Evolutionary conservation across 1,139 yeast species (phyloP), one percentile per base, ranked within the genome.

Genomic region (Wickerhamomyces sp.): DNA sequence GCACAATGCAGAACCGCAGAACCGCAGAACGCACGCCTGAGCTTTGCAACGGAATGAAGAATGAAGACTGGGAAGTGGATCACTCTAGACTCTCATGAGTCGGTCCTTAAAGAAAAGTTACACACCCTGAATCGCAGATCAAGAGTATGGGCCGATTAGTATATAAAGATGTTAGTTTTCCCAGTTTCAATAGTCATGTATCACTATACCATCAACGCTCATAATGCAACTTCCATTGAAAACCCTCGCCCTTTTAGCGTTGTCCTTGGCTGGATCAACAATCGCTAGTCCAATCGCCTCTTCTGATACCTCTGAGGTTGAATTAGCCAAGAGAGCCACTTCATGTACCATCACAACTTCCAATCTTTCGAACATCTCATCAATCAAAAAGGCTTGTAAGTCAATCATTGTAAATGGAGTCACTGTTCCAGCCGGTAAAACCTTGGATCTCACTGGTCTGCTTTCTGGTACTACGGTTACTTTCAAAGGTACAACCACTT

Each of bases 381-480:
- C 37, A n/a, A 36, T 41, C n/a, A 37, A 37, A 18, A 10, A 9
- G n/a, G 10, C 35, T 10, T 50, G 54, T 45, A 37, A 45, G 9
- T 27, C 36, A 23, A 49, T 52, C 36, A 34, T 43, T 23, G 38
- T 52, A 32, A 34, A 43, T 27, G 50, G 39, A 30, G 40, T 49
- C 11, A 43, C 47, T n/a, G 54, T 51, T 37, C 54, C 55, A 34
- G 53, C 54, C 15, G 52, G 54, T 29, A 36, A 41, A 27, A 50
- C 53, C 37, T 40, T 51, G 33, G 55, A 50, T 37, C 36, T 52
- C 29, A 47, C 50, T n/a, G 44, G 41, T 26, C 45, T 51, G 15
- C 36, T 34, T 14, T 29, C 36, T 15, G 53, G 52, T 8, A 43
- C 55, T 18, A 50, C 51, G 6, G 54, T 52, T 33, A 50, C 51